Conservation (phyloP, 768 basidiomycete species). For the Boletus reticulatus region DNA sequence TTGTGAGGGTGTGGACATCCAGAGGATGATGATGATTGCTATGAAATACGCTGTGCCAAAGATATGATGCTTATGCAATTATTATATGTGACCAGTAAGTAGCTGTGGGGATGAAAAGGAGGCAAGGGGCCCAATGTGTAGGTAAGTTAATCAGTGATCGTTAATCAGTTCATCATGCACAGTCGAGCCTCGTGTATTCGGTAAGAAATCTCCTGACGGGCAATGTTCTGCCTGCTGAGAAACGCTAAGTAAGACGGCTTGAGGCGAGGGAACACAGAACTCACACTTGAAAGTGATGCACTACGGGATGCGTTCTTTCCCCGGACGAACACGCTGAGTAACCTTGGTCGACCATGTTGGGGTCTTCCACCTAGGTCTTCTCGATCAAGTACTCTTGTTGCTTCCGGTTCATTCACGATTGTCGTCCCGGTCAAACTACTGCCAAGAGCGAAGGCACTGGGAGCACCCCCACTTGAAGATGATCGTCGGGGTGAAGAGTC, state of each 20-base stretch:
- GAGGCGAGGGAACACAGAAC: neutral
- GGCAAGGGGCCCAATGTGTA: neutral
- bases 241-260: neutral
- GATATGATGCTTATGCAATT: neutral
- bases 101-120: neutral
- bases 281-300: slow-evolving; percentile 11
- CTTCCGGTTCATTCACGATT: slow-evolving; percentile 43
- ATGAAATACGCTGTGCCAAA: neutral
- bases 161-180: neutral
- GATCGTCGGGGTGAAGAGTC: slow-evolving; percentile 14
- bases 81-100: neutral
- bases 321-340: slow-evolving; percentile 31
- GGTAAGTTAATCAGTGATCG: slow-evolving; percentile 9
- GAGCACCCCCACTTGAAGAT: slow-evolving; percentile 18
- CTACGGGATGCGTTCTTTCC: slow-evolving; percentile 15
- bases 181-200: neutral
- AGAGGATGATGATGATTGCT: neutral
- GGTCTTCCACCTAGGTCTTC: slow-evolving; percentile 11
- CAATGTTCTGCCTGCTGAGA: slow-evolving; percentile 3
- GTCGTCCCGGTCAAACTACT: slow-evolving; percentile 29
- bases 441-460: neutral
- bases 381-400: slow-evolving; percentile 22
- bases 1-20: neutral
- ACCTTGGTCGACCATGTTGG: slow-evolving; percentile 28
- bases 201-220: slow-evolving; percentile 1